Evolutionary conservation across 345 rosid species (phyloP).

Genomic region (Crucihimalaya himalaica): DNA sequence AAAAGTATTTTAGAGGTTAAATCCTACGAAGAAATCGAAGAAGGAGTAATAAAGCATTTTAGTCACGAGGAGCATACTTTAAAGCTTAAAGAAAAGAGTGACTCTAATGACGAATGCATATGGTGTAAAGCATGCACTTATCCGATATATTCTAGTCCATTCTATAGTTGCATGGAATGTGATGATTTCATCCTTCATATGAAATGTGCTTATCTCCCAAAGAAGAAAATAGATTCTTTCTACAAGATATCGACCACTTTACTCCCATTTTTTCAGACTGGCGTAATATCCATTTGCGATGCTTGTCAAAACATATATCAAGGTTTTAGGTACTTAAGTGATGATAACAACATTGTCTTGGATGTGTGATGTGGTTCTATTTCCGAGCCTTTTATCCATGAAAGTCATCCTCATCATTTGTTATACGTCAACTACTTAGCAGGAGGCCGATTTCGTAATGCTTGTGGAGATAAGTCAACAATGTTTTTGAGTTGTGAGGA

Average conservation of each 20-base stretch:
- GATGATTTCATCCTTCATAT: not conserved
- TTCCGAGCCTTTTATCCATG: not conserved
- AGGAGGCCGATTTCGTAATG: not conserved
- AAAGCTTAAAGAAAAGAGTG: not conserved
- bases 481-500: not conserved
- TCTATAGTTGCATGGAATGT: not conserved
- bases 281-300: not conserved
- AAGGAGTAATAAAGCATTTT: too few relatives aligned
- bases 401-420: not conserved
- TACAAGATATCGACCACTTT: not conserved
- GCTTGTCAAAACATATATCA: not conserved
- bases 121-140: not conserved
- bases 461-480: not conserved
- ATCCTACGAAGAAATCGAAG: too few relatives aligned
- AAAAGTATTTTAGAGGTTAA: too few relatives aligned
- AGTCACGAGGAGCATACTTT: not conserved
- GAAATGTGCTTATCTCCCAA: not conserved
- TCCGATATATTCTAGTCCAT: not conserved
- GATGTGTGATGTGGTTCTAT: constrained; percentile 12
- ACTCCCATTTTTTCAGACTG: too few relatives aligned
- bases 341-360: not conserved
- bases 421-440: not conserved
- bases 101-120: not conserved
- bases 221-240: not conserved
- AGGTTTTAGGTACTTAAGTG: not conserved